A percentile compares a stretch with the other conserved stretches of the same genome.
Conservation (phyloP, 1,284 basidiomycete genomes). For the Ceratobasidium papillatum region DNA sequence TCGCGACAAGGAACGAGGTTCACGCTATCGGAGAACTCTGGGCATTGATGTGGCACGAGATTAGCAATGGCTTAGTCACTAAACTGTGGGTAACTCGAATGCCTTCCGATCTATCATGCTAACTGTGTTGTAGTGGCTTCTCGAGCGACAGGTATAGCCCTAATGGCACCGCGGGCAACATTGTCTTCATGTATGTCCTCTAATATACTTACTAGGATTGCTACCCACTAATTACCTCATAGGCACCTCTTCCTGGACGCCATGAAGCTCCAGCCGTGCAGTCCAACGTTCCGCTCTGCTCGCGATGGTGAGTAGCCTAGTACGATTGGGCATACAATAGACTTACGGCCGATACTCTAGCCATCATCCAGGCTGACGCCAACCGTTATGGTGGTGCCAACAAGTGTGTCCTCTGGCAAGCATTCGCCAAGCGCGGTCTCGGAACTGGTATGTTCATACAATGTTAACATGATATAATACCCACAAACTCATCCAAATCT, state of each 20-base stretch:
- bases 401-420: constrained; percentile 43
- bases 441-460: constrained; percentile 1
- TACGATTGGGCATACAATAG: no score
- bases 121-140: constrained; percentile 35
- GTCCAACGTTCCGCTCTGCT: constrained; percentile 39
- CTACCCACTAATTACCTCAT: background rate
- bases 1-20: constrained; percentile 30
- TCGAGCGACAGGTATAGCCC: constrained; percentile 26
- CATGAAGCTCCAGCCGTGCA: constrained; percentile 43
- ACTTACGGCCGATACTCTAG: constrained; percentile 4
- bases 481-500: background rate
- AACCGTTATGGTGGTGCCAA: constrained; percentile 44
- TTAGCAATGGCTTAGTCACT: constrained; percentile 21
- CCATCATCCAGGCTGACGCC: constrained; percentile 42
- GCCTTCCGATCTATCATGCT: background rate
- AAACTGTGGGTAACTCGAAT: constrained; percentile 29
- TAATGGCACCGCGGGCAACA: constrained; percentile 33
- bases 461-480: background rate
- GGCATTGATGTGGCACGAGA: constrained; percentile 42
- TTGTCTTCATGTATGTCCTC: constrained; percentile 14
- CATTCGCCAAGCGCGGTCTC: constrained; percentile 38
- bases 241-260: constrained; percentile 35
- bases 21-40: constrained; percentile 42
- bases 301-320: constrained; percentile 32
- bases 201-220: background rate